These are phyloP conservation scores for Suhomyces sp. DNA, from an alignment of 805 yeast genomes.

Conservation along the genomic window DNA sequence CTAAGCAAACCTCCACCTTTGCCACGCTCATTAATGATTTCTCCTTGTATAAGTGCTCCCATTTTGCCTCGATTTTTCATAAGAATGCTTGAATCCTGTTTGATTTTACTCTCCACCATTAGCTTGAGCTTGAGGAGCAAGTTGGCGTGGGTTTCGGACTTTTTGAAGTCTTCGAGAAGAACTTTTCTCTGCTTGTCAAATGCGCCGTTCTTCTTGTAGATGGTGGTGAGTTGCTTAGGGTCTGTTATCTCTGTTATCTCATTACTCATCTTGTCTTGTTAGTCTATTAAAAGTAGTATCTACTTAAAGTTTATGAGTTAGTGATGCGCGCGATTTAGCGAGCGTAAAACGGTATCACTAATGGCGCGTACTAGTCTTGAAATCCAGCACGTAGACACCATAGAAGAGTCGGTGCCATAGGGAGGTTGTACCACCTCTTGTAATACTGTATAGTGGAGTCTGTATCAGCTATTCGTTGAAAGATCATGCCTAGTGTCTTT, in stretches of 20 bases:
- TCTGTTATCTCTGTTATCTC: slow-evolving; percentile 11
- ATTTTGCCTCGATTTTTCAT: slow-evolving; percentile 49
- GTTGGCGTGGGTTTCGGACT: slow-evolving; percentile 39
- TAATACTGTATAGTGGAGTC: no score
- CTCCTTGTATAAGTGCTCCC: slow-evolving; percentile 53
- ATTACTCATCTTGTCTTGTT: not conserved
- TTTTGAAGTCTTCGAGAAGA: slow-evolving; percentile 42
- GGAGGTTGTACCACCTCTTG: no score
- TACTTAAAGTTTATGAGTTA: no score
- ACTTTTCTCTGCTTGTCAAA: slow-evolving; percentile 46
- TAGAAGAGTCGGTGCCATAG: no score
- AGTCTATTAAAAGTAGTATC: not conserved
- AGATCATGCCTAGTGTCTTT: no score
- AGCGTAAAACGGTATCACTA: not conserved
- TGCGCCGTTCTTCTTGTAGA: slow-evolving; percentile 47
- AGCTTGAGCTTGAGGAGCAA: slow-evolving; percentile 37
- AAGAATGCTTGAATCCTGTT: slow-evolving; percentile 46
- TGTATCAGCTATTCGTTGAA: no score
- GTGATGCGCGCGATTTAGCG: not conserved
- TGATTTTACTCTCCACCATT: slow-evolving; percentile 45
- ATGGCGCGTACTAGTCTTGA: no score
- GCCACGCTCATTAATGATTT: slow-evolving; percentile 32
- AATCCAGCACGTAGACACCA: no score
- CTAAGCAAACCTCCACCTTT: slow-evolving; percentile 24
- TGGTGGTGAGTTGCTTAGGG: slow-evolving; percentile 38